phyloP scores from a whole-genome alignment of 176 grass and related monocot species.

The Carex scoparia region DNA sequence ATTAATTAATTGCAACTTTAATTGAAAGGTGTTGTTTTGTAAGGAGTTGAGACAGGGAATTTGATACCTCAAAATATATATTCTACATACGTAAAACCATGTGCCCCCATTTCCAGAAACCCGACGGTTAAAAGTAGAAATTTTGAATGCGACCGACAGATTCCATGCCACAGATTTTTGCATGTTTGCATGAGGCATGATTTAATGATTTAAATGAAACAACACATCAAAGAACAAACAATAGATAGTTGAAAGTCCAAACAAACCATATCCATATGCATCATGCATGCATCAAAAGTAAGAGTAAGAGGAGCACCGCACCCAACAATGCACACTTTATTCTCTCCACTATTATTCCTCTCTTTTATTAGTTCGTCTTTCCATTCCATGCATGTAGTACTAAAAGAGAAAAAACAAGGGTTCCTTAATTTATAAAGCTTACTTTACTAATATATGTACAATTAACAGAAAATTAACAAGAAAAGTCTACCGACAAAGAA shows the following conservation, averaged over 20 bases:
- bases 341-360: background rate
- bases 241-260: background rate
- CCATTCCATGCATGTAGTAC: no score
- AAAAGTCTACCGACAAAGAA: background rate
- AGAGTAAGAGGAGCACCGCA: background rate
- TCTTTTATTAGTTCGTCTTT: background rate
- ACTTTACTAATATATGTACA: background rate
- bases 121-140: background rate
- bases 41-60: slow-evolving; percentile 7
- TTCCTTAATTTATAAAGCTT: background rate
- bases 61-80: slow-evolving; percentile 4
- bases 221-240: background rate
- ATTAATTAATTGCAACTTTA: no score
- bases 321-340: background rate
- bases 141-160: slow-evolving; percentile 10
- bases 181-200: background rate
- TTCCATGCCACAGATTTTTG: background rate
- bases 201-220: no score
- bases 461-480: no score
- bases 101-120: background rate
- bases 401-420: background rate
- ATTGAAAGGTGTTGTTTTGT: background rate
- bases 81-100: background rate
- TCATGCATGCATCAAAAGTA: background rate
- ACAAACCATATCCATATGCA: background rate